Percentiles rank a stretch among this genome's conserved stretches.
These are phyloP conservation scores for Eucalyptus victrix DNA, from an alignment of 345 rosid genomes.

Conservation along the genomic window DNA sequence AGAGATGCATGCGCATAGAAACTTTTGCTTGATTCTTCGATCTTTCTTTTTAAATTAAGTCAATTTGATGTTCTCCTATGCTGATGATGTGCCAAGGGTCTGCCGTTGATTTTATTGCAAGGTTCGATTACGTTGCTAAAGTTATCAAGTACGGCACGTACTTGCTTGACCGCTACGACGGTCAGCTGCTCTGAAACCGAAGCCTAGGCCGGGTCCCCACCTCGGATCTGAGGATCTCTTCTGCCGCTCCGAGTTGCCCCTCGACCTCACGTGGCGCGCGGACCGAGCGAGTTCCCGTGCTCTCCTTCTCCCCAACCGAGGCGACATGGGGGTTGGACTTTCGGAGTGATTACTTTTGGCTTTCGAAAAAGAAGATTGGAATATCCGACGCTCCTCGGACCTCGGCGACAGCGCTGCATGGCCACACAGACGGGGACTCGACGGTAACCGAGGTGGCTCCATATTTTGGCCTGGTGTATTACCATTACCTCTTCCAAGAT, in stretches of 20 bases:
- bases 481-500: not conserved
- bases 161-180: too few species aligned
- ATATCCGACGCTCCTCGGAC: not conserved
- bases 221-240: too few species aligned
- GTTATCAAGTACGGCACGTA: too few species aligned
- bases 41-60: too few species aligned
- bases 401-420: not conserved
- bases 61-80: too few species aligned
- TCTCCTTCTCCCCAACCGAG: too few species aligned
- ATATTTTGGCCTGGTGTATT: too few species aligned
- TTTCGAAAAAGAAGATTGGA: fast-evolving
- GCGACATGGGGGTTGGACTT: not conserved
- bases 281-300: not conserved
- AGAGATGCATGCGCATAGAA: not conserved
- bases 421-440: not conserved
- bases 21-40: not conserved
- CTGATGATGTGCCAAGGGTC: too few species aligned
- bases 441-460: not conserved
- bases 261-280: not conserved
- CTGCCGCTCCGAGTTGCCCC: not conserved
- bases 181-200: too few species aligned
- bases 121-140: too few species aligned
- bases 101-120: too few species aligned
- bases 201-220: too few species aligned
- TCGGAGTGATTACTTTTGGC: not conserved